These are phyloP conservation scores for Chenopodium quinoa DNA, from an alignment of 148 eudicot species.

Conservation along the genomic window DNA sequence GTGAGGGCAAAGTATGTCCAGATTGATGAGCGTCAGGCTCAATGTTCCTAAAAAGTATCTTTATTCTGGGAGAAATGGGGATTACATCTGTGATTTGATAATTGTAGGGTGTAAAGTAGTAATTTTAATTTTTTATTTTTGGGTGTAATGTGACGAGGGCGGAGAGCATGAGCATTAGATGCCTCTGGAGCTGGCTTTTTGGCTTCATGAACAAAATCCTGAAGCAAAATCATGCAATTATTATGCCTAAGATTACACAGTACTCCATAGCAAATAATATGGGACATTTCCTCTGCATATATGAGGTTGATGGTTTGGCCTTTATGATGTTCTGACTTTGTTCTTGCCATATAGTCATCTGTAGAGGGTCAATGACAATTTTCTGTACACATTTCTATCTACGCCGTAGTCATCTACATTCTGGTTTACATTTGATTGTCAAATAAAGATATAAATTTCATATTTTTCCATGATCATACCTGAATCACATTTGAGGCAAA, in stretches of 20 bases:
- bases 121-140: neutral
- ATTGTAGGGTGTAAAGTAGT: neutral
- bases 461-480: neutral
- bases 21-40: no score
- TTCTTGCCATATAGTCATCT: neutral
- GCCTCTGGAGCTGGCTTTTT: neutral
- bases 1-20: no score
- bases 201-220: neutral
- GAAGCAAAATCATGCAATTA: slow-evolving; percentile 4
- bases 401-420: neutral
- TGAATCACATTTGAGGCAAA: neutral
- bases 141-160: neutral
- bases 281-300: neutral
- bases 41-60: no score
- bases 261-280: neutral
- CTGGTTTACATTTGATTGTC: neutral
- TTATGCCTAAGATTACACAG: neutral
- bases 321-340: neutral
- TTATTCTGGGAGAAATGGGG: neutral
- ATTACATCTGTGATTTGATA: slow-evolving; percentile 5
- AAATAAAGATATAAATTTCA: neutral
- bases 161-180: slow-evolving; percentile 2
- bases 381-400: neutral
- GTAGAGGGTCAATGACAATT: neutral
- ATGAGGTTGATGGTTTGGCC: neutral